phyloP scores from a whole-genome alignment of 768 basidiomycete genomes.

The Tulasnella calospora region DNA sequence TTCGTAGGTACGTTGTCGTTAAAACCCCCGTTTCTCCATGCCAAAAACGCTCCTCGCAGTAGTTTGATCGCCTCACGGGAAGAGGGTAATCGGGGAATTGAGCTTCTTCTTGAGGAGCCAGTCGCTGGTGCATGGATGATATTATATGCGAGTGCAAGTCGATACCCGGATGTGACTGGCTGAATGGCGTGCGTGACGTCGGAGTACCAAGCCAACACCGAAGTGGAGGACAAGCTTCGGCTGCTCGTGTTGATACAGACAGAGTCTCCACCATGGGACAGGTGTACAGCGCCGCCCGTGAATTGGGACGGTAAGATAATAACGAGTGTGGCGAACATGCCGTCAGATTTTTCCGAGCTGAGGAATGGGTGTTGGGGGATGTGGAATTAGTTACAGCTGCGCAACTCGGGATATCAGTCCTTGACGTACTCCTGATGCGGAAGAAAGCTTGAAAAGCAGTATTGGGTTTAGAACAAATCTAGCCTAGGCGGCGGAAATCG shows the following conservation, averaged over 20 bases:
- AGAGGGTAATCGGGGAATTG: background rate
- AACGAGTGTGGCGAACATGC: slow-evolving; percentile 52
- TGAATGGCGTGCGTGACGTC: slow-evolving; percentile 51
- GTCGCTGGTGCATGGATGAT: slow-evolving; percentile 42
- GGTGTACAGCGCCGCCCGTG: slow-evolving; percentile 45
- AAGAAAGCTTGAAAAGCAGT: slow-evolving; percentile 38
- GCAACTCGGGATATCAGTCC: too few relatives aligned
- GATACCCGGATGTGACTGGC: slow-evolving; percentile 47
- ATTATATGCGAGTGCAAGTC: slow-evolving; percentile 50
- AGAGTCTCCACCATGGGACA: slow-evolving; percentile 40
- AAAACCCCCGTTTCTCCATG: background rate
- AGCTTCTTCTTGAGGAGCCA: slow-evolving; percentile 34
- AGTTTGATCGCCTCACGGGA: slow-evolving; percentile 19
- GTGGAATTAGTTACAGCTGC: background rate
- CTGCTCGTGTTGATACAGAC: slow-evolving; percentile 40
- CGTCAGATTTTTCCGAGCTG: slow-evolving; percentile 46
- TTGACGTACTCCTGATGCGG: slow-evolving; percentile 46
- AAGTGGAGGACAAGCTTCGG: slow-evolving; percentile 36
- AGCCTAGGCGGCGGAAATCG: background rate
- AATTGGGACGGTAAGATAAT: slow-evolving; percentile 47
- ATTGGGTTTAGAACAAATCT: background rate
- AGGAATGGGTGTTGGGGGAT: background rate
- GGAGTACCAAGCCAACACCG: slow-evolving; percentile 50
- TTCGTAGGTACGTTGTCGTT: slow-evolving; percentile 28
- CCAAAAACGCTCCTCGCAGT: background rate